These are phyloP conservation scores for Chalaropsis ovoidea DNA, from an alignment of 2,329 filamentous ascomycete species.

Conservation along the genomic window DNA sequence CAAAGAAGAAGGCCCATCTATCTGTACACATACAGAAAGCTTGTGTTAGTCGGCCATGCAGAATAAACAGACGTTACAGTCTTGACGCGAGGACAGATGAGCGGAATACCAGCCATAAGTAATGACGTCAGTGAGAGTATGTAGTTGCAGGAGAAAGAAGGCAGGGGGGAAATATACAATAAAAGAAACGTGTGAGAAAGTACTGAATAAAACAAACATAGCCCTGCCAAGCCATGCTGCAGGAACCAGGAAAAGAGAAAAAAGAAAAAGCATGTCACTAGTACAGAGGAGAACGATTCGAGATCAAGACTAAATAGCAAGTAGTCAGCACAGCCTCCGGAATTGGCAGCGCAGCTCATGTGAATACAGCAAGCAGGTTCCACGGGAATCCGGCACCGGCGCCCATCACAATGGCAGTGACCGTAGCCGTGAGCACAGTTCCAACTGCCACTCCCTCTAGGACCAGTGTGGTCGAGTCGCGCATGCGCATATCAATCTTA, in stretches of 20 bases:
- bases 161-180: background rate
- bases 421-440: slow-evolving; percentile 34
- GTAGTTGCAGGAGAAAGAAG: background rate
- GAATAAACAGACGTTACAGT: background rate
- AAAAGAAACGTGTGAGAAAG: background rate
- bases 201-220: background rate
- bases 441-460: slow-evolving; percentile 43
- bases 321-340: background rate
- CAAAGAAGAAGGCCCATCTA: background rate
- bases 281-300: too few relatives aligned
- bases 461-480: slow-evolving; percentile 59
- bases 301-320: background rate
- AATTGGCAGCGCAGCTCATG: background rate
- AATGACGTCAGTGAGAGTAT: too few relatives aligned
- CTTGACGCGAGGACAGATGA: background rate
- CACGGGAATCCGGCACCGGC: background rate
- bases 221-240: background rate
- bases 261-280: background rate
- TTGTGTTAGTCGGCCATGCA: too few relatives aligned
- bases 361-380: slow-evolving; percentile 8
- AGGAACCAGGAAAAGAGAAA: background rate
- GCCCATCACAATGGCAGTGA: slow-evolving; percentile 18
- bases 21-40: background rate
- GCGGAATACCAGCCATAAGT: too few relatives aligned
- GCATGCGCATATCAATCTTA: slow-evolving; percentile 52